phyloP scores from a whole-genome alignment of 2,329 filamentous ascomycete genomes.

The Fusarium austroafricanum region DNA sequence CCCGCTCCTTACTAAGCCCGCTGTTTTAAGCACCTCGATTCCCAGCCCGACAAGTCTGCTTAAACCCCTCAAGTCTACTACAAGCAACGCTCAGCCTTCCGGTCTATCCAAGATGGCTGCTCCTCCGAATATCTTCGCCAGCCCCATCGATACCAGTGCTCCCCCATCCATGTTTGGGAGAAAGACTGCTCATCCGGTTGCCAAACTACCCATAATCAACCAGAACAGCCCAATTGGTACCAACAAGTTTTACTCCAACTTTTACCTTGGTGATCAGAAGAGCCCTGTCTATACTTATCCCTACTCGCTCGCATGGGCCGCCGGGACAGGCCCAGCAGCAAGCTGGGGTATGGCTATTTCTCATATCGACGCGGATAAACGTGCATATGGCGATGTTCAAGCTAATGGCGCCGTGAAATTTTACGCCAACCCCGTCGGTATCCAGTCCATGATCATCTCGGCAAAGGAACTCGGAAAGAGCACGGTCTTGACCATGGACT shows the following conservation, averaged over 20 bases:
- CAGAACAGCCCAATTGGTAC: constrained; percentile 69
- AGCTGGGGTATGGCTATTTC: constrained; percentile 84
- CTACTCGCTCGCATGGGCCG: constrained; percentile 76
- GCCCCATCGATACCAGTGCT: constrained; percentile 64
- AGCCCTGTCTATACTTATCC: constrained; percentile 80
- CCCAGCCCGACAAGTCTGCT: constrained; percentile 53
- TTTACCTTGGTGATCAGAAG: constrained; percentile 79
- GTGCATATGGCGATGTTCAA: constrained; percentile 72
- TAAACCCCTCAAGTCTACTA: constrained; percentile 38
- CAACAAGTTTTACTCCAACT: constrained; percentile 86
- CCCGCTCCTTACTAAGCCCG: constrained; percentile 27
- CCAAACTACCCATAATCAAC: constrained; percentile 64
- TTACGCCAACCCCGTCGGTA: constrained; percentile 83
- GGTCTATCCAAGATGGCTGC: constrained; percentile 44
- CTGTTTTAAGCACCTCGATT: constrained; percentile 46
- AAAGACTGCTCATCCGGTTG: constrained; percentile 68
- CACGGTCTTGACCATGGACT: constrained; percentile 67
- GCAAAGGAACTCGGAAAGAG: constrained; percentile 75
- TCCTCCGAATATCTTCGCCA: constrained; percentile 64
- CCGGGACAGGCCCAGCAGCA: constrained; percentile 68
- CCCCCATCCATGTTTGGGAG: constrained; percentile 62
- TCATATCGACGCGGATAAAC: constrained; percentile 75
- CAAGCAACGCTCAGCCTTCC: constrained; percentile 35
- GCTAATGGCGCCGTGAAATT: constrained; percentile 71
- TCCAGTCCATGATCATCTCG: constrained; percentile 84